Percentiles rank a stretch among this genome's conserved stretches.
Evolutionary conservation across 192 early-diverging fungal genomes (phyloP).

Genomic region (Mortierella antarctica): DNA sequence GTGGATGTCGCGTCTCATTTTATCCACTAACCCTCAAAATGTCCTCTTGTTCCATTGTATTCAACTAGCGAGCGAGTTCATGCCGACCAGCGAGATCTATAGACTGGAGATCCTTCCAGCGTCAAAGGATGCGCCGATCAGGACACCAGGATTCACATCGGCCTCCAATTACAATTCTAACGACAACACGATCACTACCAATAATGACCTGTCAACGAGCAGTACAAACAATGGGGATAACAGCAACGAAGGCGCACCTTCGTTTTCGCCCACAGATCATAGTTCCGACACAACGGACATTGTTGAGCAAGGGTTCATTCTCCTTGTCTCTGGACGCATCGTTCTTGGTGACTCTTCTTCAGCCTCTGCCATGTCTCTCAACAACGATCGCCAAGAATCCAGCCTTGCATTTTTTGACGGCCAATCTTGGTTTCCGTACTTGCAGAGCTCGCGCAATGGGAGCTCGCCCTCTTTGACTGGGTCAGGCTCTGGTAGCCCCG

Average conservation of each 20-base stretch:
- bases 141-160: neutral
- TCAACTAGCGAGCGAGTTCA: constrained; percentile 22
- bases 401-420: constrained; percentile 63
- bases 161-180: constrained; percentile 5
- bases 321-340: constrained; percentile 58
- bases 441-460: constrained; percentile 47
- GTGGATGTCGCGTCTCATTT: neutral
- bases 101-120: constrained; percentile 34
- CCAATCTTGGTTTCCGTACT: constrained; percentile 55
- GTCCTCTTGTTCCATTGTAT: too few species aligned
- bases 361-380: neutral
- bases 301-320: constrained; percentile 43
- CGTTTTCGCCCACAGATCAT: neutral
- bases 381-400: constrained; percentile 43
- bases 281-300: constrained; percentile 25
- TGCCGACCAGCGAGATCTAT: constrained; percentile 32
- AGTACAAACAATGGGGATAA: too few species aligned
- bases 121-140: constrained; percentile 12
- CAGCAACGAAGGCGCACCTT: neutral
- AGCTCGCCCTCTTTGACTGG: constrained; percentile 2
- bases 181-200: neutral
- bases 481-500: neutral
- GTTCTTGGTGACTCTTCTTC: constrained; percentile 31
- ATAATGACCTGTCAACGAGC: neutral
- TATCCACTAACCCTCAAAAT: neutral